Evolutionary conservation across 768 basidiomycete genomes (phyloP).

Genomic region (Pleurotus platypus): DNA sequence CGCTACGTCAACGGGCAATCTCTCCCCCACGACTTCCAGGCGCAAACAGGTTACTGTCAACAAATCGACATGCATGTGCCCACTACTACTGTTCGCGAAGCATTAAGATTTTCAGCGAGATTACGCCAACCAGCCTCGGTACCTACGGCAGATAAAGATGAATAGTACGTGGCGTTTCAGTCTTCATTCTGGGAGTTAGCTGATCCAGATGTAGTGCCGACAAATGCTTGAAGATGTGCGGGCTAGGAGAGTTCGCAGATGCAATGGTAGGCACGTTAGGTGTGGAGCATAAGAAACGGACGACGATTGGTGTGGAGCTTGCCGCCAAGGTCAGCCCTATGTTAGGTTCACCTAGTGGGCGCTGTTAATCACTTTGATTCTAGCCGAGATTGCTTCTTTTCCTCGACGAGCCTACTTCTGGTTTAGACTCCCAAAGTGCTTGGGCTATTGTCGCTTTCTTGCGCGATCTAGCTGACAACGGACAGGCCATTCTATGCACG

Average conservation of each 20-base stretch:
- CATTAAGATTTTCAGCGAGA: conserved; percentile 73
- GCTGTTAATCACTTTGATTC: no score
- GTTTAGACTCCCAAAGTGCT: conserved; percentile 82
- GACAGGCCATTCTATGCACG: conserved; percentile 89
- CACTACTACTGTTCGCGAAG: conserved; percentile 75
- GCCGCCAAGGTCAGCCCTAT: conserved; percentile 50
- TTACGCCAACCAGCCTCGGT: conserved; percentile 72
- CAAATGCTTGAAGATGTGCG: conserved; percentile 59
- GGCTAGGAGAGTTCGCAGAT: conserved; percentile 56
- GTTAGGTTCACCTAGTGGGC: no score
- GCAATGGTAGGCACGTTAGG: conserved; percentile 53
- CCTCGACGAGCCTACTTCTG: conserved; percentile 86
- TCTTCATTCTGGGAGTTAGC: no score
- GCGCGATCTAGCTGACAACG: conserved; percentile 69
- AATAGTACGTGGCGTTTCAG: conserved; percentile 49
- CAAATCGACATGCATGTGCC: conserved; percentile 83
- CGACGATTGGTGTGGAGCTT: conserved; percentile 72
- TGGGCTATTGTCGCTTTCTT: conserved; percentile 80
- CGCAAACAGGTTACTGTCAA: conserved; percentile 82
- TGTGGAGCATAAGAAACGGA: conserved; percentile 60
- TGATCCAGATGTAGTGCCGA: conserved; percentile 19
- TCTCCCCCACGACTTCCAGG: conserved; percentile 53
- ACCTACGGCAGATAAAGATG: conserved; percentile 66
- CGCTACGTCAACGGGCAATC: conserved; percentile 51
- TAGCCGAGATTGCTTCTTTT: conserved; percentile 76